Evolutionary conservation across 2,329 filamentous ascomycete species (phyloP).

Genomic region (Venturia oleaginea): DNA sequence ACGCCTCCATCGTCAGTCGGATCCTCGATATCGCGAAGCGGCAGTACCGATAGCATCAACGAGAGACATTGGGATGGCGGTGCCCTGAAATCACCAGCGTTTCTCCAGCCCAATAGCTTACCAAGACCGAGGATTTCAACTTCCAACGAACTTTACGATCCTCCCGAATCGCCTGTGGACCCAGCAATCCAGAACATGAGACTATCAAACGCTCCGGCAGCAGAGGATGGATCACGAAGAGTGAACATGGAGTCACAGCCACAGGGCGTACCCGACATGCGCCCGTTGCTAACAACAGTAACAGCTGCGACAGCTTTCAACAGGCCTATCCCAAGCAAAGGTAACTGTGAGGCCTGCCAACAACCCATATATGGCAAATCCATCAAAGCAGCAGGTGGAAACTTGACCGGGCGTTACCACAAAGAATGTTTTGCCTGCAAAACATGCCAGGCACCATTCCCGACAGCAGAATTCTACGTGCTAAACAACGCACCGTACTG

Average conservation of each 20-base stretch:
- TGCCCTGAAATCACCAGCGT: neutral
- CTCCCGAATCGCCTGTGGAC: slow-evolving; percentile 28
- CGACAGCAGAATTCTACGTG: slow-evolving; percentile 88
- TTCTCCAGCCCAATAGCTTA: neutral
- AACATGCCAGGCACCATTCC: slow-evolving; percentile 71
- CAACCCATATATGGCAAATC: slow-evolving; percentile 79
- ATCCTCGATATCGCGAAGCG: slow-evolving; percentile 22
- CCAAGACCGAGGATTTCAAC: slow-evolving; percentile 3
- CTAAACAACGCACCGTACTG: slow-evolving; percentile 82
- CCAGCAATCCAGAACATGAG: slow-evolving; percentile 26
- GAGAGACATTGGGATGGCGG: slow-evolving; percentile 4
- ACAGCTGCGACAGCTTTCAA: slow-evolving; percentile 5
- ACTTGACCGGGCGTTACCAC: slow-evolving; percentile 87
- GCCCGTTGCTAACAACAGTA: neutral
- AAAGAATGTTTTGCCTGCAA: slow-evolving; percentile 85
- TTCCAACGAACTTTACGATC: neutral
- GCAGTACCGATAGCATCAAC: slow-evolving; percentile 16
- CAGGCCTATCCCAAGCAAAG: slow-evolving; percentile 5
- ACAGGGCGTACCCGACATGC: neutral
- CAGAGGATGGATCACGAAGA: neutral
- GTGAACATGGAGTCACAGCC: neutral
- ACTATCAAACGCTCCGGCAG: slow-evolving; percentile 1
- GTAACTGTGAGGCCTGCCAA: slow-evolving; percentile 67
- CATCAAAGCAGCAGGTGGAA: slow-evolving; percentile 85
- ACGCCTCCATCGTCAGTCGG: slow-evolving; percentile 29